These are phyloP conservation scores for Rhododendron henanense DNA, from an alignment of 148 eudicot genomes.

Conservation along the genomic window DNA sequence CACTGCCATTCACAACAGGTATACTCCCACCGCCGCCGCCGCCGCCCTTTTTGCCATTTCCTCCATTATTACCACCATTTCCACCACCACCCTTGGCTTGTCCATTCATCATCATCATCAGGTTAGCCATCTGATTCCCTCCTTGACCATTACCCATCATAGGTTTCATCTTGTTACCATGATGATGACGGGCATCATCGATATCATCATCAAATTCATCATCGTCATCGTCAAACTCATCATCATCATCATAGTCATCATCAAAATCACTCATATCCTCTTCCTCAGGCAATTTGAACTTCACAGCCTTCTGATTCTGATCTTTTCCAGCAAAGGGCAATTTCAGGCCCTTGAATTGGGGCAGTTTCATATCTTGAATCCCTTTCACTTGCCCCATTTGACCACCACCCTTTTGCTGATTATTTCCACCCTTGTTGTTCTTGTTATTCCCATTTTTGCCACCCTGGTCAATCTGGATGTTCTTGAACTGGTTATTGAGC, in stretches of 20 bases:
- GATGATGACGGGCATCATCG: slow-evolving; percentile 11
- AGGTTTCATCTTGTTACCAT: slow-evolving; percentile 48
- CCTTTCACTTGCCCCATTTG: slow-evolving; percentile 29
- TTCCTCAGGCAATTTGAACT: slow-evolving; percentile 36
- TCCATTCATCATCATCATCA: slow-evolving; percentile 38
- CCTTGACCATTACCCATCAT: slow-evolving; percentile 36
- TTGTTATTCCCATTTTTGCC: slow-evolving; percentile 32
- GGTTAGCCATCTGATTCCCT: slow-evolving; percentile 32
- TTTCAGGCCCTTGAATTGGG: slow-evolving; percentile 37
- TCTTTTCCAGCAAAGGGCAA: slow-evolving; percentile 23
- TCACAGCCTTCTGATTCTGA: slow-evolving; percentile 34
- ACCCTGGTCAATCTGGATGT: slow-evolving; percentile 31
- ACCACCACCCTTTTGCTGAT: slow-evolving; percentile 33
- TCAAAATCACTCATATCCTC: slow-evolving; percentile 32
- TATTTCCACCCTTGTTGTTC: slow-evolving; percentile 24
- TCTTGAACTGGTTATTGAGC: slow-evolving; percentile 36
- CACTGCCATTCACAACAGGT: slow-evolving; percentile 26
- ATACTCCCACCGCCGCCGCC: slow-evolving; percentile 30
- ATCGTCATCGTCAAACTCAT: slow-evolving; percentile 41
- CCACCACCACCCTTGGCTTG: slow-evolving; percentile 23
- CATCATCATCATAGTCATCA: slow-evolving; percentile 17
- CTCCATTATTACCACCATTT: slow-evolving; percentile 13
- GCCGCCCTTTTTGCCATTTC: slow-evolving; percentile 31
- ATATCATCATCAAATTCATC: slow-evolving; percentile 31
- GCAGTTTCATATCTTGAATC: slow-evolving; percentile 42